Evolutionary conservation across 2,329 filamentous ascomycete genomes (phyloP).

Genomic region (Botrytis hyacinthi): DNA sequence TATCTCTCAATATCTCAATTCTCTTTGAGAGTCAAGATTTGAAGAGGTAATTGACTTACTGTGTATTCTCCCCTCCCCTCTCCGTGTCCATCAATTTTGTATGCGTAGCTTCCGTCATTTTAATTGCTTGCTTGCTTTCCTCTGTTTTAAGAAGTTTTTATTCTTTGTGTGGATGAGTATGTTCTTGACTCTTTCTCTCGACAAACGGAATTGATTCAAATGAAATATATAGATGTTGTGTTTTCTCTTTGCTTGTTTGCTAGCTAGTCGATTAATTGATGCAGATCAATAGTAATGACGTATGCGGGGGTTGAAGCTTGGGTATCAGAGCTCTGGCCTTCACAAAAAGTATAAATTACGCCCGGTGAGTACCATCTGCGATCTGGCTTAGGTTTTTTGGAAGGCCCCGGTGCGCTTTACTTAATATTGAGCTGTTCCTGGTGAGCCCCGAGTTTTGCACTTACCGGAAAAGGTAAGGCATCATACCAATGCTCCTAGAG

Average conservation of each 20-base stretch:
- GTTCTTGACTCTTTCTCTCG: not conserved
- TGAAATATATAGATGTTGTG: not conserved
- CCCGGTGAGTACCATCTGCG: not conserved
- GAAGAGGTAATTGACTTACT: slow-evolving; percentile 42
- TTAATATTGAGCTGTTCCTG: not conserved
- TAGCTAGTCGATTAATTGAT: not conserved
- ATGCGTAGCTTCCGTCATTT: slow-evolving; percentile 26
- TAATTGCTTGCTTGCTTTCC: not conserved
- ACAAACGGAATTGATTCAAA: not conserved
- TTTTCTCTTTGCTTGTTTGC: not conserved
- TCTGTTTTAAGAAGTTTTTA: not conserved
- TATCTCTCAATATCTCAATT: not conserved
- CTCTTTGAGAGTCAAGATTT: not conserved
- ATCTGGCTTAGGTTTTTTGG: not conserved
- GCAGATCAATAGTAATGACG: slow-evolving; percentile 9
- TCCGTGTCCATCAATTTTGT: slow-evolving; percentile 56
- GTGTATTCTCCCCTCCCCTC: slow-evolving; percentile 58
- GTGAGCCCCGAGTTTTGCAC: not conserved
- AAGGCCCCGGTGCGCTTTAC: not conserved
- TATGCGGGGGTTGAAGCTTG: not conserved
- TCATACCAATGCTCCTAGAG: too few relatives aligned
- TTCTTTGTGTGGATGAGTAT: not conserved
- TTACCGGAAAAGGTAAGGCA: not conserved
- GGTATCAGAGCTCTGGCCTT: not conserved
- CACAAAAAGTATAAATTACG: too few relatives aligned